Evolutionary conservation across 345 rosid species (phyloP).

Genomic region (Eucalyptus melliodora): DNA sequence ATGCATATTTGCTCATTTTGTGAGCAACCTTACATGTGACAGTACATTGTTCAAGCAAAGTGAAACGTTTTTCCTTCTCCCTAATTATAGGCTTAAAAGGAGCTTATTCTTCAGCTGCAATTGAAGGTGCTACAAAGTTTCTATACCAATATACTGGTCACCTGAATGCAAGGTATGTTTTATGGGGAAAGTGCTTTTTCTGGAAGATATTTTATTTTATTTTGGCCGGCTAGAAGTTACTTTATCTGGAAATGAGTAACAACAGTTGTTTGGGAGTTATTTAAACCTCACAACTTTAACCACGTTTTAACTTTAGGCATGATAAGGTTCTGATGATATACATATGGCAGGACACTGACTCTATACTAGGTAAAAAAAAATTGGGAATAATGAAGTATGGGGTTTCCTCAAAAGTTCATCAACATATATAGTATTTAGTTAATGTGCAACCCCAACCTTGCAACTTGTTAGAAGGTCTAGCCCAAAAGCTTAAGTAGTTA

Average conservation of each 20-base stretch:
- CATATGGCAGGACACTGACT: background rate
- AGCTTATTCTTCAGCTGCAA: slow-evolving; percentile 59
- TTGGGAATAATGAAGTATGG: background rate
- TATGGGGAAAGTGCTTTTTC: background rate
- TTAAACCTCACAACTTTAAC: background rate
- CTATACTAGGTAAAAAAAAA: background rate
- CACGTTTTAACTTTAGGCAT: background rate
- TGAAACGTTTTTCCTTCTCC: background rate
- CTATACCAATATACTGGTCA: slow-evolving; percentile 49
- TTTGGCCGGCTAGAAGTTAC: background rate
- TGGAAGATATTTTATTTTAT: background rate
- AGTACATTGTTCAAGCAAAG: background rate
- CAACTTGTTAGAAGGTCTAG: background rate
- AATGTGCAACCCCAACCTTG: background rate
- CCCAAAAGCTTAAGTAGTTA: background rate
- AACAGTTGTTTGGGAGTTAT: background rate
- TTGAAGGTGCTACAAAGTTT: slow-evolving; percentile 49
- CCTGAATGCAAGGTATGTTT: slow-evolving; percentile 35
- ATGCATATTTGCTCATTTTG: background rate
- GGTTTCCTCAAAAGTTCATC: background rate
- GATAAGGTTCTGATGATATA: background rate
- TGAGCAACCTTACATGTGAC: background rate
- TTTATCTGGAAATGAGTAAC: background rate
- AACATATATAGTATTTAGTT: background rate
- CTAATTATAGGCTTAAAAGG: slow-evolving; percentile 53